A percentile compares a stretch with the other conserved stretches of the same genome.
These are phyloP conservation scores for Atkinsonella texensis DNA, from an alignment of 2,329 filamentous ascomycete genomes.

Conservation along the genomic window DNA sequence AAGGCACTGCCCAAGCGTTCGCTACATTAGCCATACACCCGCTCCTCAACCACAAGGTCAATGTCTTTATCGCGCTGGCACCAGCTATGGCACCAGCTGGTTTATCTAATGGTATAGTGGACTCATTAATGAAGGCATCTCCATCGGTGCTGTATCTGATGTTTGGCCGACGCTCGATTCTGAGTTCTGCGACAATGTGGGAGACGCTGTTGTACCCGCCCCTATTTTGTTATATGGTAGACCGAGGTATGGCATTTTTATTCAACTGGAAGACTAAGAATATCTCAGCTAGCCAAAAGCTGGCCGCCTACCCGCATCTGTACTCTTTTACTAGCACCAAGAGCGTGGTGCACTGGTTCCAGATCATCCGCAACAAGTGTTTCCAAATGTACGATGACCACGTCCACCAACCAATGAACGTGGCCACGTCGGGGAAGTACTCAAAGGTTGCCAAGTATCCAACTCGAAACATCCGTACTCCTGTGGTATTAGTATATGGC, in stretches of 20 bases:
- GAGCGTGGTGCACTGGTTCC: slow-evolving; percentile 97
- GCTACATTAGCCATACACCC: slow-evolving; percentile 88
- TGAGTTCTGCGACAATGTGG: slow-evolving; percentile 94
- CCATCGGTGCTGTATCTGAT: slow-evolving; percentile 86
- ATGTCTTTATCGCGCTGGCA: slow-evolving; percentile 91
- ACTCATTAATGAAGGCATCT: slow-evolving; percentile 85
- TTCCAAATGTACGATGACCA: slow-evolving; percentile 99
- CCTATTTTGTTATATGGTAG: slow-evolving; percentile 80
- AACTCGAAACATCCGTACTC: slow-evolving; percentile 92
- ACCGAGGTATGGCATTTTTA: slow-evolving; percentile 66
- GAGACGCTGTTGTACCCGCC: slow-evolving; percentile 90
- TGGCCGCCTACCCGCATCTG: slow-evolving; percentile 88
- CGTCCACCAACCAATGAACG: slow-evolving; percentile 61
- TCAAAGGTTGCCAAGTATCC: slow-evolving; percentile 96
- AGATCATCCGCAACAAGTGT: slow-evolving; percentile 90
- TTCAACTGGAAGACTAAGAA: slow-evolving; percentile 86
- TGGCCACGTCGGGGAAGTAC: slow-evolving; percentile 65
- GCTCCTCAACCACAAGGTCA: slow-evolving; percentile 79
- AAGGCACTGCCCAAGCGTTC: slow-evolving; percentile 94
- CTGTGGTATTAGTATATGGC: slow-evolving; percentile 86
- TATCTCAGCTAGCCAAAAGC: slow-evolving; percentile 76
- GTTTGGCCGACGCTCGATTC: slow-evolving; percentile 82
- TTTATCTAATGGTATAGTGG: slow-evolving; percentile 78
- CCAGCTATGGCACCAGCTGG: slow-evolving; percentile 95
- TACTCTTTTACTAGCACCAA: slow-evolving; percentile 97